These are phyloP conservation scores for Massarina eburnea DNA, from an alignment of 2,329 filamentous ascomycete genomes.

Conservation along the genomic window DNA sequence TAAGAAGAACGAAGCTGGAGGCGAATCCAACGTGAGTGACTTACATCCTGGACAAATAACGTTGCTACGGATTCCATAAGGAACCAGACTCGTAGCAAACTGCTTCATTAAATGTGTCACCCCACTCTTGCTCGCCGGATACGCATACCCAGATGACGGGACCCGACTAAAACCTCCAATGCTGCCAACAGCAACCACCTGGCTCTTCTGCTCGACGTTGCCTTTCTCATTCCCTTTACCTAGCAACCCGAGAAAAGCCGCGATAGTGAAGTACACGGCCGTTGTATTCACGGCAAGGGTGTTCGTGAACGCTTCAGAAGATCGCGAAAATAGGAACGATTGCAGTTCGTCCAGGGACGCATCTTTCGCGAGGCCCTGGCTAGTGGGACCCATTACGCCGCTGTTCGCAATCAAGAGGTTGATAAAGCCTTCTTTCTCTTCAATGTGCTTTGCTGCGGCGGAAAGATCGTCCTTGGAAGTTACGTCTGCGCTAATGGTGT, in stretches of 20 bases:
- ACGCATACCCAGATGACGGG: slow-evolving; percentile 15
- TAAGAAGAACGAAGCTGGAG: background rate
- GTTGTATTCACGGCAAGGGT: slow-evolving; percentile 43
- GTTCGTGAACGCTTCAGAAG: slow-evolving; percentile 39
- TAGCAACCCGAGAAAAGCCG: slow-evolving; percentile 44
- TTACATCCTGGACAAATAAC: slow-evolving; percentile 13
- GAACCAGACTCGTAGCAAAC: slow-evolving; percentile 13
- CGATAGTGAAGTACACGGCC: slow-evolving; percentile 43
- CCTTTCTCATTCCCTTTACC: slow-evolving; percentile 38
- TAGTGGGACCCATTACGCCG: slow-evolving; percentile 10
- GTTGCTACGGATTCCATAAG: slow-evolving; percentile 11
- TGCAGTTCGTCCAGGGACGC: slow-evolving; percentile 12
- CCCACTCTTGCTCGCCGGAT: slow-evolving; percentile 2
- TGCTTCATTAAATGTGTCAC: slow-evolving; percentile 16
- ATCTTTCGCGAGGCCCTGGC: slow-evolving; percentile 13
- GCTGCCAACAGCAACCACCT: slow-evolving; percentile 14
- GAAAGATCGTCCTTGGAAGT: slow-evolving; percentile 16
- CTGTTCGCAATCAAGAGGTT: slow-evolving; percentile 18
- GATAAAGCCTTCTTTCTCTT: slow-evolving; percentile 13
- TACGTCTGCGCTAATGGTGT: slow-evolving; percentile 16
- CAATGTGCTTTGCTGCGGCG: slow-evolving; percentile 6
- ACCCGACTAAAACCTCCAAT: slow-evolving; percentile 13
- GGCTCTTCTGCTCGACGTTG: slow-evolving; percentile 12
- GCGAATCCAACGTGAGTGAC: slow-evolving; percentile 29
- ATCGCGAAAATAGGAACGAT: slow-evolving; percentile 24